These are phyloP conservation scores for Boletus rufocinnamomeus DNA, from an alignment of 768 basidiomycete species.

Conservation along the genomic window DNA sequence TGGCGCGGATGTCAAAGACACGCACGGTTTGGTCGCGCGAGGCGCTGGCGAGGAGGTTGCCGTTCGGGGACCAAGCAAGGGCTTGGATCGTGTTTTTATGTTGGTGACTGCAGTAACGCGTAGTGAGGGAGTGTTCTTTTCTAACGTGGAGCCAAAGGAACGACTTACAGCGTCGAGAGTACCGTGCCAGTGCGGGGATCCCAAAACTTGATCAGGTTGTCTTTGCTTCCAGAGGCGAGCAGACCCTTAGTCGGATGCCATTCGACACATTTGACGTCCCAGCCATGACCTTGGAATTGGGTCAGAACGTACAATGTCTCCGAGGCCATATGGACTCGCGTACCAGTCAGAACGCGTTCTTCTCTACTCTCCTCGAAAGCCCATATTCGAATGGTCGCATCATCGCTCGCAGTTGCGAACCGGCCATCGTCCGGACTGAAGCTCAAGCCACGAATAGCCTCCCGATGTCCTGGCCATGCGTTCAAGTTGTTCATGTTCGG, in stretches of 20 bases:
- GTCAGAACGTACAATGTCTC: neutral
- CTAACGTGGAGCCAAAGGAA: neutral
- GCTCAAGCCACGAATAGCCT: slow-evolving; percentile 87
- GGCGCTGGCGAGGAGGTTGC: slow-evolving; percentile 91
- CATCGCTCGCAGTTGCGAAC: slow-evolving; percentile 95
- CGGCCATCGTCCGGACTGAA: slow-evolving; percentile 91
- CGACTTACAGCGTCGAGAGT: slow-evolving; percentile 81
- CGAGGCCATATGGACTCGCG: neutral
- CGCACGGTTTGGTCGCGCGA: slow-evolving; percentile 94
- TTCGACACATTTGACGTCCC: slow-evolving; percentile 98
- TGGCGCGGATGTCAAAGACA: slow-evolving; percentile 96
- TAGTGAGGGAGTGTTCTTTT: neutral
- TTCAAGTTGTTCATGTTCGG: slow-evolving; percentile 99
- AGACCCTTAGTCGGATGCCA: slow-evolving; percentile 99
- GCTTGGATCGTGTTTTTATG: slow-evolving; percentile 98
- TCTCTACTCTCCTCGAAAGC: slow-evolving; percentile 88
- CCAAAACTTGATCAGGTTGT: slow-evolving; percentile 99
- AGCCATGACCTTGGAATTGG: slow-evolving; percentile 78
- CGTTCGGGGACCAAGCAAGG: slow-evolving; percentile 90
- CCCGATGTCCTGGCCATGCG: slow-evolving; percentile 91
- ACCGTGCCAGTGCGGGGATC: slow-evolving; percentile 92
- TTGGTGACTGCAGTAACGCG: slow-evolving; percentile 63
- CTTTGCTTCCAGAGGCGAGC: slow-evolving; percentile 93
- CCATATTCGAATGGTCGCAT: slow-evolving; percentile 94
- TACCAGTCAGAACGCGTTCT: slow-evolving; percentile 85